Base-by-base conservation (phyloP, 208 protist species). In the Crithidia acanthocephali region DNA sequence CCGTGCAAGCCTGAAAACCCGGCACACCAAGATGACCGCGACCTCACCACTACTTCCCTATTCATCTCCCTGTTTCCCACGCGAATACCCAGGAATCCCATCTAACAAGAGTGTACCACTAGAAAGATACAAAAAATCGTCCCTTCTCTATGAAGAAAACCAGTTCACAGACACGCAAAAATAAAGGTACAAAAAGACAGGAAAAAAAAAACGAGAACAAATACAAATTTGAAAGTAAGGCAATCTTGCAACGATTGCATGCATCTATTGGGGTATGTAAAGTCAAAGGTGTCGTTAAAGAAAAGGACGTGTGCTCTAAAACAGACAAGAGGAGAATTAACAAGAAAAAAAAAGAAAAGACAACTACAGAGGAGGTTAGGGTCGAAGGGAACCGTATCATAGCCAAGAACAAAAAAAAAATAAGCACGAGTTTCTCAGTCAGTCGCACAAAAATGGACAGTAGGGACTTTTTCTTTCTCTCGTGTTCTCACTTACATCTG, bases 251-350 rank as follows among this genome's bases (percentile, higher is more conserved):
- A 8, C n/a, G n/a, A 53, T 25, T 8, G 47, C 47, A 56, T 56
- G 61, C 47, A 66, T 66, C 61, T 66, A 66, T 66, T 65, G 61
- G 61, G 45, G 25, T 40, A 56, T 56, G 61, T 56, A 56, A 44
- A 40, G 47, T 8, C 18, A 44, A 53, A 44, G 44, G 27, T 28
- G 9, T 56, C 23, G 27, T 37, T 30, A 44, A 44, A 20, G n/a
- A 53, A 32, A 50, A 37, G 22, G n/a, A n/a, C 18, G 42, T 37
- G 59, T 40, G 42, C 74, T 72, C 55, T 74, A 35, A 47, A 33
- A 63, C 30, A 28, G 22, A 64, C n/a, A n/a, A 63, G 52, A 50
- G 18, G 11, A 73, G 44, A 63, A 40, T 25, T 22, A 55, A 65
- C 13, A 53, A 48, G 33, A 40, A 30, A 3, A 18, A 6, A 23